Evolutionary conservation across 805 yeast genomes (phyloP).

Genomic region (Candida wancherniae): DNA sequence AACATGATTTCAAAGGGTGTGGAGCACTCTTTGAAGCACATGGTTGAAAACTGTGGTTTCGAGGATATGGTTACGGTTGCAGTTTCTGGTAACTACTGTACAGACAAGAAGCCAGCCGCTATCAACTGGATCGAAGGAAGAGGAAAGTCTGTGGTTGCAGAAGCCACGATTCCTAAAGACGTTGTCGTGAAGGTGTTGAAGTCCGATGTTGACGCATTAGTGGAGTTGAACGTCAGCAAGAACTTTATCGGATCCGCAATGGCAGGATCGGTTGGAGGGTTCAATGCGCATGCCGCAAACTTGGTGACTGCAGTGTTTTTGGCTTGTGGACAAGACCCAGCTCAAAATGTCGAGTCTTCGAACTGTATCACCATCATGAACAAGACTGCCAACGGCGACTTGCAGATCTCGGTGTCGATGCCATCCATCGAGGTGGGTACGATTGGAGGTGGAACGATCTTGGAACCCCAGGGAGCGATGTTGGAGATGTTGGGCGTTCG

Average conservation of each 20-base stretch:
- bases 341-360: constrained; percentile 96
- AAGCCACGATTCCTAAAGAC: constrained; percentile 81
- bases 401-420: constrained; percentile 95
- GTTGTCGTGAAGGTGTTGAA: constrained; percentile 79
- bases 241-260: constrained; percentile 94
- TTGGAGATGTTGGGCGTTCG: constrained; percentile 88
- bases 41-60: constrained; percentile 88
- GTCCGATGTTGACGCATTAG: constrained; percentile 88
- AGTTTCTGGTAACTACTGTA: constrained; percentile 95
- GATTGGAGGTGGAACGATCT: constrained; percentile 97
- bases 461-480: constrained; percentile 97
- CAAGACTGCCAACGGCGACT: constrained; percentile 57
- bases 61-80: constrained; percentile 90
- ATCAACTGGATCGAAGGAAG: constrained; percentile 99
- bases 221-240: constrained; percentile 82
- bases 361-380: constrained; percentile 96
- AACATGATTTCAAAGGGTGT: constrained; percentile 99
- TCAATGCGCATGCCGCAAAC: constrained; percentile 97
- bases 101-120: constrained; percentile 97
- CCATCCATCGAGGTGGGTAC: constrained; percentile 99
- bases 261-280: constrained; percentile 98
- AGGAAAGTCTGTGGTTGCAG: constrained; percentile 97
- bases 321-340: constrained; percentile 99
- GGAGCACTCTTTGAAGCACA: constrained; percentile 74
- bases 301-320: constrained; percentile 88